Base-by-base conservation (phyloP, 768 basidiomycete species). In the Rhodocollybia butyracea region DNA sequence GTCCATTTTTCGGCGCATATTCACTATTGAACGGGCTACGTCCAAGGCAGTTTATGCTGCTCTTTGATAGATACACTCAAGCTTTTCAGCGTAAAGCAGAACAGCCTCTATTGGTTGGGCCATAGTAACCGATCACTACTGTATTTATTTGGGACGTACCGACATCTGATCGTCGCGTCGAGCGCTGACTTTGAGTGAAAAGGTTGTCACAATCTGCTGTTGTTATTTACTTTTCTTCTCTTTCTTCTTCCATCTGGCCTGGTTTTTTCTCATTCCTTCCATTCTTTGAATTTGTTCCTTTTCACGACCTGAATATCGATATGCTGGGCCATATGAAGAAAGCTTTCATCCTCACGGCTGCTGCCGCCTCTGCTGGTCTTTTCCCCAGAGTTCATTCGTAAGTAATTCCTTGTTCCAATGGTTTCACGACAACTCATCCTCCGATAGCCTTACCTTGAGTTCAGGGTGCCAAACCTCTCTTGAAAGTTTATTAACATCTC, bases 401-500 rank as follows among this genome's bases (percentile, higher is more conserved):
- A 43, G 58, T 50, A 43, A 42, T 46, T 58, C 13, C 22, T 27
- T 32, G 19, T 22, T 27, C 17, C 15, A 11, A 17, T 27, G 24
- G 22, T n/a, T 32, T 17, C 15, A 27, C 11, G 21, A 40, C 19
- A 11, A 21, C 7, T 26, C 32, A 21, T n/a, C 24, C 39, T 32
- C 11, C 19, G 38, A 2, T 39, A 61, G 60, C 13, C 22, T 62
- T 26, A 57, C 53, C 31, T 19, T 60, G 17, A 56, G 60, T 12
- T 45, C 54, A 24, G 43, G 27, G 10, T 66, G 65, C 40, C 47
- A 57, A 36, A 40, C 34, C n/a, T 45, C 65, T 12, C 42, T 66
- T 13, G 57, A 59, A 19, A 52, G 54, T 24, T 29, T 66, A 17
- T 40, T 61, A 5, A 56, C 60, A 11, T 69, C 70, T 12, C 48